Evolutionary conservation across 2,329 filamentous ascomycete genomes (phyloP).

Genomic region (Hymenoscyphus repandus): DNA sequence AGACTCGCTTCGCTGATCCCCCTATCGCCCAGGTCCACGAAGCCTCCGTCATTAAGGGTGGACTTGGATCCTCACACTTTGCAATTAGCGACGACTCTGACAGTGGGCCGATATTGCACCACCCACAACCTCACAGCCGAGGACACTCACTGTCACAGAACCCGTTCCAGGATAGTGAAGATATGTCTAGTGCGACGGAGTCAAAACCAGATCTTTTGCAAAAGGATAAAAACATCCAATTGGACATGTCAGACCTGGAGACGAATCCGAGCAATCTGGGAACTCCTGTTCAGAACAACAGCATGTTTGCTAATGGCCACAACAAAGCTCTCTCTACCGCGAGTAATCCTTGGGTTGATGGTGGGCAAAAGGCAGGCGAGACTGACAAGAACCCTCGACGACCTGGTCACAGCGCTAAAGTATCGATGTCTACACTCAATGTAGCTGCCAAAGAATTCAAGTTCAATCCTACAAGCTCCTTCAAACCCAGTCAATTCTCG

Average conservation of each 20-base stretch:
- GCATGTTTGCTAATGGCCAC: conserved; percentile 44
- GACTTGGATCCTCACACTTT: conserved; percentile 38
- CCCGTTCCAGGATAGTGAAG: conserved; percentile 54
- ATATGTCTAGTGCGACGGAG: conserved; percentile 30
- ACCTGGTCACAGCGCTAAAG: conserved; percentile 60
- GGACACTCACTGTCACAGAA: conserved; percentile 67
- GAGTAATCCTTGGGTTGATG: conserved; percentile 61
- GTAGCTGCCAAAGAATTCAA: conserved; percentile 86
- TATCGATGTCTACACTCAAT: conserved; percentile 75
- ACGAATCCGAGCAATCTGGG: conserved; percentile 70
- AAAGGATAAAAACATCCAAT: conserved; percentile 25
- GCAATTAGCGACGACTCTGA: conserved; percentile 42
- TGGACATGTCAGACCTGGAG: conserved; percentile 60
- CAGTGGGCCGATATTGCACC: conserved; percentile 57
- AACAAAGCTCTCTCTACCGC: conserved; percentile 49
- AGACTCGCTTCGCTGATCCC: conserved; percentile 15
- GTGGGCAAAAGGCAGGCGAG: conserved; percentile 37
- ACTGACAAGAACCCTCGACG: conserved; percentile 32
- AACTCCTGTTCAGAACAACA: conserved; percentile 52
- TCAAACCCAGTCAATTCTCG: conserved; percentile 46
- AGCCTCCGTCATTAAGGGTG: conserved; percentile 19
- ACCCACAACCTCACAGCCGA: conserved; percentile 68
- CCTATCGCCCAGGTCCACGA: conserved; percentile 18
- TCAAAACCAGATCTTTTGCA: conserved; percentile 15
- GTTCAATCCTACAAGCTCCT: conserved; percentile 51